These are phyloP conservation scores for Boechera stricta DNA, from an alignment of 345 rosid species.

Conservation along the genomic window DNA sequence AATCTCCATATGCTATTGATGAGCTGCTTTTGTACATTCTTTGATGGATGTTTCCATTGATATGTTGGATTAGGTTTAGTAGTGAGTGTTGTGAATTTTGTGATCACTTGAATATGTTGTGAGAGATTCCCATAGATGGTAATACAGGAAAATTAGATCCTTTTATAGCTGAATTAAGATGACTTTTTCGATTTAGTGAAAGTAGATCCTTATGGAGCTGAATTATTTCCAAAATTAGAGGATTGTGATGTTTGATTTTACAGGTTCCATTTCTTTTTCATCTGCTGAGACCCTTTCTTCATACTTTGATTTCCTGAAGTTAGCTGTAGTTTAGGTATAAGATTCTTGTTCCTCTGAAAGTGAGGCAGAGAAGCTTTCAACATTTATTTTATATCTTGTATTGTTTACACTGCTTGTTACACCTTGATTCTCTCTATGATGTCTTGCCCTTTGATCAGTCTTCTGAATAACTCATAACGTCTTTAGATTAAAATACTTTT, in stretches of 20 bases:
- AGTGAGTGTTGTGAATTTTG: slow-evolving; percentile 13
- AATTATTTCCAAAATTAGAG: background rate
- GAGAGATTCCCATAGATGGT: slow-evolving; percentile 27
- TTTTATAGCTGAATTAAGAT: background rate
- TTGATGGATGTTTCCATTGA: slow-evolving; percentile 4
- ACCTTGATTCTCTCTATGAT: too few species aligned
- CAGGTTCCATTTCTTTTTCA: background rate
- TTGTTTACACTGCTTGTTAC: too few species aligned
- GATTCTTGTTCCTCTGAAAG: background rate
- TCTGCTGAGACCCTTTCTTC: slow-evolving; percentile 5
- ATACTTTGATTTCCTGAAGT: slow-evolving; percentile 5
- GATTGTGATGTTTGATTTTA: background rate
- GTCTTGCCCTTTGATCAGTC: too few species aligned
- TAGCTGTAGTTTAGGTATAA: background rate
- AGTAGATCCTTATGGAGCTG: background rate
- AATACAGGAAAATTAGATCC: background rate
- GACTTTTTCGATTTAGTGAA: background rate
- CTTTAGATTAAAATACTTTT: background rate
- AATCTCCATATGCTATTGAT: background rate
- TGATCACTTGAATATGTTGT: slow-evolving; percentile 10
- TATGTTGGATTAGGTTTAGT: slow-evolving; percentile 27
- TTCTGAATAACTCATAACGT: too few species aligned
- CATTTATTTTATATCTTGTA: background rate
- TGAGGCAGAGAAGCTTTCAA: background rate
- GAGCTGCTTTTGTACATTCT: slow-evolving; percentile 26